Percentiles rank a stretch among this genome's conserved stretches.
Conservation (phyloP, 2,329 filamentous ascomycete genomes). For the Trichophyton simii region DNA sequence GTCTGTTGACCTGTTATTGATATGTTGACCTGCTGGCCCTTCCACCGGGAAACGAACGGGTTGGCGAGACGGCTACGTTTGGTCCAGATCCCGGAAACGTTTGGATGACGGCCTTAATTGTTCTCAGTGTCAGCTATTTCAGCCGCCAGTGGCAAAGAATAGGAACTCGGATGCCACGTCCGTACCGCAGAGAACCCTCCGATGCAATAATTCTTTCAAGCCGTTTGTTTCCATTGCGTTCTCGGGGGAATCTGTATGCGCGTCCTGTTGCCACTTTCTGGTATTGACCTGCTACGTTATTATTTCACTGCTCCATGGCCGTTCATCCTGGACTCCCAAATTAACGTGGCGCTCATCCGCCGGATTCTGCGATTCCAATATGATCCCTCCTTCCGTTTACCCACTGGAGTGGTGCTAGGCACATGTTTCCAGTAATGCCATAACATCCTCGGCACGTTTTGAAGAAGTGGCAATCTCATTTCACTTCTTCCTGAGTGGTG, state of each 20-base stretch:
- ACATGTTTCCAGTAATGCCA: background rate
- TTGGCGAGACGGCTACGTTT: too few relatives aligned
- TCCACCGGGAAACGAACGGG: too few relatives aligned
- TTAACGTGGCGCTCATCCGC: background rate
- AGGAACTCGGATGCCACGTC: background rate
- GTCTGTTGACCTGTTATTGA: too few relatives aligned
- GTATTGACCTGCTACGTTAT: background rate
- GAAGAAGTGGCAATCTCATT: background rate
- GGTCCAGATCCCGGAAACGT: too few relatives aligned
- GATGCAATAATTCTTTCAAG: background rate
- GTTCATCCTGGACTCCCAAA: background rate
- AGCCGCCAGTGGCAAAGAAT: background rate
- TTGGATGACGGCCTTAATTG: background rate
- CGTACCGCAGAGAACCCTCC: background rate
- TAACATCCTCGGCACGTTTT: background rate
- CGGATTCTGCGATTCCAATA: background rate
- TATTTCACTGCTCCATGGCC: background rate
- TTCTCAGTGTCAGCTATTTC: background rate
- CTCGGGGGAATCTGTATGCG: background rate
- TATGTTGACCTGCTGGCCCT: too few relatives aligned
- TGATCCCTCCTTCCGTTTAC: background rate
- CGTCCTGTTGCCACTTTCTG: background rate
- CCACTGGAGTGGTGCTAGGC: background rate
- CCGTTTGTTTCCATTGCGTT: background rate
- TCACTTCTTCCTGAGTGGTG: too few relatives aligned